A percentile compares a stretch with the other conserved stretches of the same genome.
Conservation (phyloP, 805 yeast species). For the Phaffomyces antillensis region DNA sequence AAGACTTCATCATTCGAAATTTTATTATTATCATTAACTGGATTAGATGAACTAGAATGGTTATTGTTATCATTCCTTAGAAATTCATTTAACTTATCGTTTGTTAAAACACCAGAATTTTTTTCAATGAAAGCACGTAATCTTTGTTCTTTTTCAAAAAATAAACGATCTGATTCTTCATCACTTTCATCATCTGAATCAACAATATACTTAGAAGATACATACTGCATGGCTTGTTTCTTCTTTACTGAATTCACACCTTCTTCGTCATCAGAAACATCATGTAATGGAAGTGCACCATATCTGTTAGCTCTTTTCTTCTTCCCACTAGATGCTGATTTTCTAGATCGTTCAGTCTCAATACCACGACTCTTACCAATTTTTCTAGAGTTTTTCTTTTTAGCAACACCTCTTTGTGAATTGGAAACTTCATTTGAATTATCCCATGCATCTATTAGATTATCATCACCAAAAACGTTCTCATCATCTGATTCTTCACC, state of each 20-base stretch:
- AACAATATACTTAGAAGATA: constrained; percentile 48
- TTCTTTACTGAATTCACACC: neutral
- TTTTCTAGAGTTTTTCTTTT: constrained; percentile 3
- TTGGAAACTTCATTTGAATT: constrained; percentile 3
- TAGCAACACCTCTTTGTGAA: constrained; percentile 18
- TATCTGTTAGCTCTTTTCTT: constrained; percentile 11
- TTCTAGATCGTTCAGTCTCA: neutral
- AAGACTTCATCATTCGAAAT: neutral
- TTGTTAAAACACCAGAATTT: constrained; percentile 11
- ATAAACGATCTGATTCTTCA: constrained; percentile 42
- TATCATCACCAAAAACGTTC: constrained; percentile 16
- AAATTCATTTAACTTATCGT: constrained; percentile 11
- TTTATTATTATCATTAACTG: neutral
- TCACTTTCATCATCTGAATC: constrained; percentile 63
- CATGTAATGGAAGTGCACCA: constrained; percentile 22
- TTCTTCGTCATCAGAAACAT: constrained; percentile 27
- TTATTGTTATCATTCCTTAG: neutral
- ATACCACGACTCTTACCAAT: constrained; percentile 1
- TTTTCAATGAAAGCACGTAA: constrained; percentile 30
- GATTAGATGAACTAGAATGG: too few relatives aligned
- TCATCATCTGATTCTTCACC: constrained; percentile 29
- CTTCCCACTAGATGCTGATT: constrained; percentile 1
- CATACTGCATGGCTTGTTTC: constrained; percentile 6
- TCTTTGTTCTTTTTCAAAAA: constrained; percentile 49
- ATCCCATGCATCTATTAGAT: constrained; percentile 12